Base-by-base conservation (phyloP, 805 yeast species). In the Grigorovia transvaalensis region DNA sequence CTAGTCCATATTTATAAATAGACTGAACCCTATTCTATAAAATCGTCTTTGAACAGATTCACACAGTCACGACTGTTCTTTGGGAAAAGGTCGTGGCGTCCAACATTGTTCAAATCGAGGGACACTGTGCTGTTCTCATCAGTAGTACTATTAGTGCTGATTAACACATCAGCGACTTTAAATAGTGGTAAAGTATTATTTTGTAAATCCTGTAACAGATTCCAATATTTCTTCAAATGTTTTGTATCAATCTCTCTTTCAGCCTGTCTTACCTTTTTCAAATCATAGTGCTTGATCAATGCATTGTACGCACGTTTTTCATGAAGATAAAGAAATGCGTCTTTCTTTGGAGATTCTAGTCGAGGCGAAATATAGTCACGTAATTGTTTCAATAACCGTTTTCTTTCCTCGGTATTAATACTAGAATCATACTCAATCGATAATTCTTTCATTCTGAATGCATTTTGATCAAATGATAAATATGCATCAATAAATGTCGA, bases 371-470 rank as follows among this genome's bases (percentile, higher is more conserved):
- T 49, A 4, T 50, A 29, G 1, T 33, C 41, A 41, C 60, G 51
- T 27, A 65, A 49, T 2, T 40, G 20, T n/a, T 50, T 50, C 30
- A 64, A 44, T n/a, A 50, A 18, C 9, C 51, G 41, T 20, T 50
- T 35, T 51, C 55, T 63, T 33, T 59, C 59, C 6, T 51, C 53
- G 2, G 38, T 44, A 13, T 47, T 43, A 12, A 57, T 19, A 2
- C 23, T 41, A 1, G 46, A n/a, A 47, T 60, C 64, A 45, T 59
- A 56, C 13, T 50, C 50, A 17, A 65, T 57, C 44, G 60, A 65
- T 4, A 61, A 18, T 51, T 65, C 69, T 46, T 63, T 65, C 18
- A 55, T 42, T 19, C 66, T 54, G 48, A 62, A 65, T 1, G 61
- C 52, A 30, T 60, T 53, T 9, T 53, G 50, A 20, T 59, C 56